Conservation (phyloP, 106 monocot species). For the Apostasia shenzhenica region DNA sequence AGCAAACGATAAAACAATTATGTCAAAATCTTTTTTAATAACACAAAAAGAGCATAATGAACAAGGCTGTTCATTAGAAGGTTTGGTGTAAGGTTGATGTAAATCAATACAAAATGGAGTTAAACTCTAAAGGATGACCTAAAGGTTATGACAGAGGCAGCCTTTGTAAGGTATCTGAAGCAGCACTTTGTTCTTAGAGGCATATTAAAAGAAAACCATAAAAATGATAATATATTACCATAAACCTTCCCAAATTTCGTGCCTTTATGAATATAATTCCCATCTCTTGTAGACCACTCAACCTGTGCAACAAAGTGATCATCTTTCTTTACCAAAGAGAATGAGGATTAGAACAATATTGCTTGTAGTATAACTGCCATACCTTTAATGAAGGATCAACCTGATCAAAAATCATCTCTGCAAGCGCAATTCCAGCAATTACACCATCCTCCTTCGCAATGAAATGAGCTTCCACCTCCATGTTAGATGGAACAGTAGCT, state of each 20-base stretch:
- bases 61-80: neutral
- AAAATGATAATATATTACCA: slow-evolving; percentile 30
- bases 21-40: slow-evolving; percentile 1
- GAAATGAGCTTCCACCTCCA: slow-evolving; percentile 88
- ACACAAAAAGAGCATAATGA: neutral
- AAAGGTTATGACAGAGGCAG: no score
- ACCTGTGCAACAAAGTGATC: slow-evolving; percentile 25
- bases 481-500: slow-evolving; percentile 80
- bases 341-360: no score
- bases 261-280: slow-evolving; percentile 64
- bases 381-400: slow-evolving; percentile 87
- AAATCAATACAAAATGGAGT: no score
- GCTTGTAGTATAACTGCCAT: neutral
- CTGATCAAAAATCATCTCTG: slow-evolving; percentile 86
- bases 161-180: no score
- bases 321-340: no score
- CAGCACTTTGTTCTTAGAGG: no score
- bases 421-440: slow-evolving; percentile 83
- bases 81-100: neutral
- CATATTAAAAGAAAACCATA: no score
- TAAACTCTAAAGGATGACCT: no score
- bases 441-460: slow-evolving; percentile 95
- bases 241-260: slow-evolving; percentile 82
- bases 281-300: slow-evolving; percentile 82
- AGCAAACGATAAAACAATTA: slow-evolving; percentile 3